Base-by-base conservation (phyloP, 1,139 yeast genomes). In the Geotrichum aggregatum region DNA sequence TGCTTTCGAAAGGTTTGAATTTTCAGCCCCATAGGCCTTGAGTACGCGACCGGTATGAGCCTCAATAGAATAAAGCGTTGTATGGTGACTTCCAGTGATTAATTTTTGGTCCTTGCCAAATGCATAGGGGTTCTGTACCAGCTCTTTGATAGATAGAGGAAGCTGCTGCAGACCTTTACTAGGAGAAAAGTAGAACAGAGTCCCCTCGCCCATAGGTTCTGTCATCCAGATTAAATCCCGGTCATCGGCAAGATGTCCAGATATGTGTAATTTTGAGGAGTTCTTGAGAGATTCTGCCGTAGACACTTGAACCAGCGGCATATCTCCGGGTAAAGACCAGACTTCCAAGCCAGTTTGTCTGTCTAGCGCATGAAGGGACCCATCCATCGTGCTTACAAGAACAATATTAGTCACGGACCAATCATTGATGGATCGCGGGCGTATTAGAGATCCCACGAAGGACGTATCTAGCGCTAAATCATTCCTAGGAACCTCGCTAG, bases 131-230 rank as follows among this genome's bases (percentile, higher is more conserved):
- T 96, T 86, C 60, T 87, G 86, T 0, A 92, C 91, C 57, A 92
- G 73, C 58, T 86, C 86, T 59, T 82, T 81, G 38, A 94, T 87
- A 18, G 89, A 78, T 0, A 94, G 79, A 0, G 98, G 97, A 6
- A 92, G 73, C 65, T 81, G 84, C 63, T 86, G 87, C 40, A 92
- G 71, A 0, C 98, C 98, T 38, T 71, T 74, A 41, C 78, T 79
- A 10, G 84, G 83, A n/a, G 88, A 83, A 69, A 91, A 91, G 65
- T 84, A 88, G 67, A 83, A 91, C n/a, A 92, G 73, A 0, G 83
- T 73, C 0, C 99, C 99, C 56, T 87, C 96, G 8, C 82, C 84
- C 59, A 78, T 79, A 0, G 98, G 98, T 62, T 92, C 98, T 0
- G 92, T 94, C 58, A 91, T 83, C 94, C 98, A 87, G 1, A 76